Percentiles rank a stretch among this genome's conserved stretches.
Conservation (phyloP, 306 rosid genomes). For the Purshia tridentata region DNA sequence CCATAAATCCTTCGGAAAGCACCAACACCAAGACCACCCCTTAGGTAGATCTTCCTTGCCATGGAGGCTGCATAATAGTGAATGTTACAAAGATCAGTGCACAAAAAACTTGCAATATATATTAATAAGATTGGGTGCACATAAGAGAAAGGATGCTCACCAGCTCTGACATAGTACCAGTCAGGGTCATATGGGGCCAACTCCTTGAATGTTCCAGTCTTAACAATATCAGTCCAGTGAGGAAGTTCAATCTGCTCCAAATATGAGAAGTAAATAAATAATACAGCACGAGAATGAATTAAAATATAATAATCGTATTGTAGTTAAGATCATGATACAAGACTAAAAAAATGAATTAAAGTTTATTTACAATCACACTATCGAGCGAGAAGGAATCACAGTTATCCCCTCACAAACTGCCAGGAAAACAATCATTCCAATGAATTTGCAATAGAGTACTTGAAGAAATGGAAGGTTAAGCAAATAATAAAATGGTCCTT, state of each 20-base stretch:
- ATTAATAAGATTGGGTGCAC: background rate
- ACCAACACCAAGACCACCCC: conserved; percentile 68
- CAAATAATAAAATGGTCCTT: background rate
- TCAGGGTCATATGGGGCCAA: conserved; percentile 62
- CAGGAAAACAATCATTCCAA: too few species aligned
- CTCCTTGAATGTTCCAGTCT: conserved; percentile 57
- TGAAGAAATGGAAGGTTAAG: too few species aligned
- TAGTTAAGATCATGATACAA: too few species aligned
- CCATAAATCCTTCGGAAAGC: conserved; percentile 57
- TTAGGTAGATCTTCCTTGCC: conserved; percentile 64
- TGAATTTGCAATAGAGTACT: too few species aligned
- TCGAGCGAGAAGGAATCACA: too few species aligned
- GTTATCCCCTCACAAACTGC: too few species aligned
- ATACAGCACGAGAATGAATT: background rate
- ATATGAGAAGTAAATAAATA: background rate
- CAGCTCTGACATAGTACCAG: conserved; percentile 57
- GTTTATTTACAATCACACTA: too few species aligned
- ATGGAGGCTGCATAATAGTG: conserved; percentile 41
- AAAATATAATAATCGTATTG: too few species aligned
- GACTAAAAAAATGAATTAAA: too few species aligned
- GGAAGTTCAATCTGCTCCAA: conserved; percentile 46
- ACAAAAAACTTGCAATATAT: background rate
- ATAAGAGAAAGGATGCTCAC: conserved; percentile 17
- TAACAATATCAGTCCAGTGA: conserved; percentile 55
- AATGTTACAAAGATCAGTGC: background rate